Base-by-base conservation (phyloP, 345 rosid genomes). In the Citrus glauca region DNA sequence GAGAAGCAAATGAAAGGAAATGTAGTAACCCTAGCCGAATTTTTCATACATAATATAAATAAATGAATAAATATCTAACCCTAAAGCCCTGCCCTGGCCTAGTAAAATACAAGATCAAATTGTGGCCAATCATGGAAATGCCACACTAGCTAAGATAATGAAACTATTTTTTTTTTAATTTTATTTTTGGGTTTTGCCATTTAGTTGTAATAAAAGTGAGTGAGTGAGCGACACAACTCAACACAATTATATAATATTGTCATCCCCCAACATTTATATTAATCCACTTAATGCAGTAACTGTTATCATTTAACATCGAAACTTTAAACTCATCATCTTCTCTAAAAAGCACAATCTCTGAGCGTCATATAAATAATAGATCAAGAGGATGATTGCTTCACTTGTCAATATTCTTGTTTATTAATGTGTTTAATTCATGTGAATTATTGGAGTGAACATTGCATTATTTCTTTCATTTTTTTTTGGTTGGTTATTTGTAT, bases 21-120 rank as follows among this genome's bases (percentile, higher is more conserved):
- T 73, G 62, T 4, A 56, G 72, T 68, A 82, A 81, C 84, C 88
- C 87, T 76, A 81, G 79, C 76, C 35, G 17, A 59, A 59, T 42
- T 62, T 27, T 63, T 63, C 42, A 27, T 7, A 63, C 32, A 63
- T 63, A n/a, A 27, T 7, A 0, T 25, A 45, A 45, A 45, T 45
- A 45, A 45, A 45, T 45, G 16, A 3, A 45, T 45, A 45, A 13
- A 55, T 72, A 69, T 45, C 30, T 56, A 56, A 72, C 73, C 74
- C 74, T 70, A 70, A 48, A 19, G 57, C 22, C 57, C 68, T 19
- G 61, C n/a, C 42, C 63, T 73, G 67, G 56, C 67, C 76, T 59
- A 60, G 66, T 37, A 38, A 40, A 73, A 73, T 27, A 16, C 3
- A 13, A 1, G 27, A 55, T 73, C 28, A 75, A 67, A 66, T 63